A percentile compares a stretch with the other conserved stretches of the same genome.
Conservation (phyloP, 2,329 filamentous ascomycete genomes). For the Neonectria neomacrospora region DNA sequence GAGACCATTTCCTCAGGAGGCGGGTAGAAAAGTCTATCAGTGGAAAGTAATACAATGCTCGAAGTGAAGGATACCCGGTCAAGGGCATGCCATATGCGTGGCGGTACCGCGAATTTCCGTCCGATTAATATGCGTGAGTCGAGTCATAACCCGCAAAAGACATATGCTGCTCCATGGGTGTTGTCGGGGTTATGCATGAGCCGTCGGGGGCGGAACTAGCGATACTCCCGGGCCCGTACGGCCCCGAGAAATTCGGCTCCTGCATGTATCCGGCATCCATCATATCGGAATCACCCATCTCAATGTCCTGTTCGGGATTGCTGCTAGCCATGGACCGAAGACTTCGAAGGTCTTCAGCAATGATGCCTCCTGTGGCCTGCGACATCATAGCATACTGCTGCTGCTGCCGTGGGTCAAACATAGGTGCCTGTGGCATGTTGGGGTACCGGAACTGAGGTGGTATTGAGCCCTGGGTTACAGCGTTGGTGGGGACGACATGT, state of each 20-base stretch:
- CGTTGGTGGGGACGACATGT: constrained; percentile 35
- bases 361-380: constrained; percentile 47
- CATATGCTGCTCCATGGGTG: constrained; percentile 29
- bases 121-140: constrained; percentile 25
- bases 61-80: constrained; percentile 8
- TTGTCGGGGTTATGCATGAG: constrained; percentile 35
- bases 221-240: constrained; percentile 39
- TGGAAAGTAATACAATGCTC: constrained; percentile 26
- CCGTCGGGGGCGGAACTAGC: constrained; percentile 37
- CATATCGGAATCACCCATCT: constrained; percentile 51
- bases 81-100: not conserved
- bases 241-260: constrained; percentile 34
- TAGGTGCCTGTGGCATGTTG: constrained; percentile 36
- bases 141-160: constrained; percentile 27
- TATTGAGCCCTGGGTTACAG: constrained; percentile 30
- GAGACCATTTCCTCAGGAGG: not conserved
- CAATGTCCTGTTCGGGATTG: constrained; percentile 48
- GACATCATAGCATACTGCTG: constrained; percentile 47
- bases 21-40: constrained; percentile 21
- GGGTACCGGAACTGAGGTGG: constrained; percentile 41
- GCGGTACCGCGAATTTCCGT: not conserved
- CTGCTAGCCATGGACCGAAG: constrained; percentile 48
- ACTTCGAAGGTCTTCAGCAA: constrained; percentile 52
- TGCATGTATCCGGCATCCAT: constrained; percentile 44
- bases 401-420: constrained; percentile 46